Percentiles rank a stretch among this genome's conserved stretches.
These are phyloP conservation scores for Sclerotinia spermophila DNA, from an alignment of 2,329 filamentous ascomycete species.

Conservation along the genomic window DNA sequence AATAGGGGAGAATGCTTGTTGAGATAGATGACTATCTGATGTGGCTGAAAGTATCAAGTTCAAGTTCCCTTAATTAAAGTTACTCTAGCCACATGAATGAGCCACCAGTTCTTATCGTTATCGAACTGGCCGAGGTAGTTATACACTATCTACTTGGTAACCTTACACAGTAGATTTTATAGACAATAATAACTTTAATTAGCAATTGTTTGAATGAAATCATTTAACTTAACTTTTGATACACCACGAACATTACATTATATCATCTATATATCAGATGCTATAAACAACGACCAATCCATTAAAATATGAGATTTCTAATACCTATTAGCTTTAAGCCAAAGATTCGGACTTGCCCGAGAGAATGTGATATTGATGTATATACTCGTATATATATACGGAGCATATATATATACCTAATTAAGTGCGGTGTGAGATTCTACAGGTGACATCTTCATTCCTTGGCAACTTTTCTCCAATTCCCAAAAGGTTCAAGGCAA, in stretches of 20 bases:
- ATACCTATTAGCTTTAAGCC: background rate
- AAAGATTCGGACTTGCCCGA: background rate
- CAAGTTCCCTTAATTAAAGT: background rate
- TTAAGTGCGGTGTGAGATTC: background rate
- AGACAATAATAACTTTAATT: no score
- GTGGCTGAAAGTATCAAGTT: background rate
- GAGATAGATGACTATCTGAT: background rate
- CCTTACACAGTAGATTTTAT: no score
- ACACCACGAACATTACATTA: no score
- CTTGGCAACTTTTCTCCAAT: background rate
- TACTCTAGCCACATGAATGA: background rate
- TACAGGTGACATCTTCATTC: background rate
- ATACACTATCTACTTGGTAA: no score
- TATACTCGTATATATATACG: no score
- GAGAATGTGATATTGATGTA: background rate
- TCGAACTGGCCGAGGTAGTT: background rate
- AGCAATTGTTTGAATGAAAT: no score
- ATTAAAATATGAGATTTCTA: no score
- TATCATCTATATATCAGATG: background rate
- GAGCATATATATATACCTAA: no score
- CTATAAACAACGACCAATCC: background rate
- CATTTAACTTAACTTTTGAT: no score
- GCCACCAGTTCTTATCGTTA: constrained; percentile 8
- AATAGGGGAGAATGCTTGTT: background rate
- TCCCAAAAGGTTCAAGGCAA: background rate